Evolutionary conservation across 768 basidiomycete genomes (phyloP), one percentile per base, ranked within the genome.

Genomic region (Lactarius hengduanensis): DNA sequence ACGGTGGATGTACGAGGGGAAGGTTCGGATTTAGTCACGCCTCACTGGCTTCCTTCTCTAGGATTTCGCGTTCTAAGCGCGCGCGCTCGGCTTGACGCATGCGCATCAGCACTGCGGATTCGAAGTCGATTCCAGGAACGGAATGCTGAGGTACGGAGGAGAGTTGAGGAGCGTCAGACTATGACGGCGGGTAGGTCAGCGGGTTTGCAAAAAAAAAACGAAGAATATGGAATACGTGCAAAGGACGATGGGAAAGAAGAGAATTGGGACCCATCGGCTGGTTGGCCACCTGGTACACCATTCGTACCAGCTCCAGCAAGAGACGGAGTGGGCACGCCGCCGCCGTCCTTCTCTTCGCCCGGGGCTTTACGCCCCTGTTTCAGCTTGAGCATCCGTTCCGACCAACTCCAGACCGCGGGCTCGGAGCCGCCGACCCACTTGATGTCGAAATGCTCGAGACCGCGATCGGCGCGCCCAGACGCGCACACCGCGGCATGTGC

Each of bases 81-180:
- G 86, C 88, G 45, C 89, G 81, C 74, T 94, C 92, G 0, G 92
- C 91, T 72, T 94, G 90, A 41, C 92, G 81, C 73, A 95, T 79
- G 5, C 92, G 84, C 81, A 94, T 83, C 41, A 94, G 80, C 0
- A 91, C 94, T 66, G 93, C 72, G 3, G 88, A 85, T 76, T 94
- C 92, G 63, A 88, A 94, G 73, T 93, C 90, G 57, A 93, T 70
- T 2, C 83, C 83, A 13, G 66, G 43, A 30, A 79, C 72, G 18
- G 69, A 72, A 0, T 55, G 28, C 4, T 47, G 59, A 11, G 63
- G 61, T 26, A 76, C 69, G 22, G 76, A 38, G 26, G 72, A 74
- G n/a, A 73, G 66, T 34, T 69, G 54, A 15, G 73, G 55, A 41
- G 41, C 7, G 50, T 41, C 59, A 20, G 63, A 32, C 67, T 70